phyloP scores from a whole-genome alignment of 495 filamentous ascomycete species.

The Chaetomium cochliodes region DNA sequence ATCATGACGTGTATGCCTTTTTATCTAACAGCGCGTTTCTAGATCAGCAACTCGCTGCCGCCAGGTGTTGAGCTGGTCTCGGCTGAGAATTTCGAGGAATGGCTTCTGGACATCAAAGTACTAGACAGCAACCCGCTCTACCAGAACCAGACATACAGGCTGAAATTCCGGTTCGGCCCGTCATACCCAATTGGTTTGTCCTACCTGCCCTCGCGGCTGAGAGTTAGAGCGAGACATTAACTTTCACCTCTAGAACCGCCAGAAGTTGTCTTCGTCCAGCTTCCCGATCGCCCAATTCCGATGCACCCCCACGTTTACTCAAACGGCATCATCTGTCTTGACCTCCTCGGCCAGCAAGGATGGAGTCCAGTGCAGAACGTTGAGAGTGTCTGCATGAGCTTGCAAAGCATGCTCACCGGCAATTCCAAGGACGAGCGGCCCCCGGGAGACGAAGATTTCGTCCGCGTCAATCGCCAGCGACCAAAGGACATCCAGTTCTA shows the following conservation, averaged over 20 bases:
- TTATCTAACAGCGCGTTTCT: neutral
- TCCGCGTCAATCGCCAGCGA: conserved; percentile 68
- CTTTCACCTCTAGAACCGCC: conserved; percentile 65
- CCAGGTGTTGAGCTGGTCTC: conserved; percentile 78
- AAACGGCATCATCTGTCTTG: conserved; percentile 97
- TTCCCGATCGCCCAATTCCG: conserved; percentile 70
- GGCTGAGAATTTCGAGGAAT: conserved; percentile 80
- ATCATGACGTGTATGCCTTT: neutral
- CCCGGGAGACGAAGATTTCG: conserved; percentile 82
- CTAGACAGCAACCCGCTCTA: conserved; percentile 93
- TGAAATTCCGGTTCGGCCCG: conserved; percentile 80
- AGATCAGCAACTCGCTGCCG: conserved; percentile 57
- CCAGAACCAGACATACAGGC: conserved; percentile 69
- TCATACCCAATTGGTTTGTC: conserved; percentile 85
- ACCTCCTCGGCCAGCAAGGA: conserved; percentile 79
- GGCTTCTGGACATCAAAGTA: conserved; percentile 89
- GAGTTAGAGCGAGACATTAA: too few species aligned
- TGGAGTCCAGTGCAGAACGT: conserved; percentile 98
- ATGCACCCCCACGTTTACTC: conserved; percentile 98
- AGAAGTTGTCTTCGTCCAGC: conserved; percentile 81
- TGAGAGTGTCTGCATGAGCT: conserved; percentile 94
- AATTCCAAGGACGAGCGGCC: conserved; percentile 88
- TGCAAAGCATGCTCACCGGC: conserved; percentile 96
- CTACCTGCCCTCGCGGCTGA: neutral
- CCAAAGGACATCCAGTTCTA: conserved; percentile 84